Percentiles rank a stretch among this genome's conserved stretches.
Conservation (phyloP, 2,329 filamentous ascomycete genomes). For the Ampelomyces quisqualis region DNA sequence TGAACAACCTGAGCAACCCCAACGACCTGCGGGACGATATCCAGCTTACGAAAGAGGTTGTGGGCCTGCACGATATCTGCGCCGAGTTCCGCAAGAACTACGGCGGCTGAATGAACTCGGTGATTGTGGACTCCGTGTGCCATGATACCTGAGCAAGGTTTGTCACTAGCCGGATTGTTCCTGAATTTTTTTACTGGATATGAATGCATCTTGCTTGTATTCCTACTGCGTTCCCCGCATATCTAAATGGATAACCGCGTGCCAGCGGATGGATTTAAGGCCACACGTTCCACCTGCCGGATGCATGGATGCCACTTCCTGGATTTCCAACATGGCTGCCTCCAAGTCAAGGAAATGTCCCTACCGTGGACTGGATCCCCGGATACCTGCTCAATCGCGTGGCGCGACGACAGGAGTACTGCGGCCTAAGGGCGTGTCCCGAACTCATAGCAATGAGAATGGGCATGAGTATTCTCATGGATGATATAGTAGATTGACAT, state of each 20-base stretch:
- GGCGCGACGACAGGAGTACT: slow-evolving; percentile 20
- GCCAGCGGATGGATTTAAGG: slow-evolving; percentile 26
- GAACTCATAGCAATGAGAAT: slow-evolving; percentile 28
- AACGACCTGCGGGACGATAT: slow-evolving; percentile 38
- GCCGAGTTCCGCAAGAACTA: slow-evolving; percentile 35
- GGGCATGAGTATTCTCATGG: slow-evolving; percentile 25
- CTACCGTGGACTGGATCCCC: slow-evolving; percentile 25
- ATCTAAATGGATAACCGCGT: slow-evolving; percentile 26
- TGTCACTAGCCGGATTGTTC: slow-evolving; percentile 28
- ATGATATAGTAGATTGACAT: slow-evolving; percentile 26
- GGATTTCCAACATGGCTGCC: slow-evolving; percentile 17
- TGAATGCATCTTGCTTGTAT: slow-evolving; percentile 24
- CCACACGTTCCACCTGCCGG: slow-evolving; percentile 15
- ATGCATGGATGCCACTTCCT: slow-evolving; percentile 26
- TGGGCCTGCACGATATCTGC: slow-evolving; percentile 39
- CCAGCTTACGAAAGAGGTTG: slow-evolving; percentile 40
- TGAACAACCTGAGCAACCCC: slow-evolving; percentile 36
- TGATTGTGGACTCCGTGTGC: slow-evolving; percentile 21
- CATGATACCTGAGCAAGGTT: slow-evolving; percentile 31
- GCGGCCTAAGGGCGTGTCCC: slow-evolving; percentile 23
- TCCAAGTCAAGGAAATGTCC: slow-evolving; percentile 24
- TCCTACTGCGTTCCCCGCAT: slow-evolving; percentile 25
- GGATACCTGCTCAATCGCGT: slow-evolving; percentile 20
- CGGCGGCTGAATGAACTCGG: slow-evolving; percentile 34
- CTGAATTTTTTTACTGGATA: slow-evolving; percentile 20